phyloP scores from a whole-genome alignment of 176 grass and related monocot genomes.

The Avena atlantica region DNA sequence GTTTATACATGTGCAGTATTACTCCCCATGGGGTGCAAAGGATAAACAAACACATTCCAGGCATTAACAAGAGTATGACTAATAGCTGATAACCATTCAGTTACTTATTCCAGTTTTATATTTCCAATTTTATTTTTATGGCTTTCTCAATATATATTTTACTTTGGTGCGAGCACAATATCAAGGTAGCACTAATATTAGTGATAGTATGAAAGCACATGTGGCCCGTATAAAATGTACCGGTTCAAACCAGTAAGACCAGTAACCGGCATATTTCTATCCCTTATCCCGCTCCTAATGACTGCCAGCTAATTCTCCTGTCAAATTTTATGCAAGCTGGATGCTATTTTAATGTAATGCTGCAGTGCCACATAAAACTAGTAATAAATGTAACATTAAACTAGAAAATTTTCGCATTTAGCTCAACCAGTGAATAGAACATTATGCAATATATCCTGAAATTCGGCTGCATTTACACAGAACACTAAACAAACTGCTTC shows the following conservation, averaged over 20 bases:
- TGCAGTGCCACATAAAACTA: background rate
- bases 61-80: background rate
- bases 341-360: background rate
- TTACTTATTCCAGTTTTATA: background rate
- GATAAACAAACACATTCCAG: background rate
- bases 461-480: background rate
- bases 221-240: background rate
- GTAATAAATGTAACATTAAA: background rate
- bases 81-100: background rate
- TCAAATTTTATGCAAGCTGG: background rate
- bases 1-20: background rate
- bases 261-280: background rate
- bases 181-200: background rate
- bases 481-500: conserved; percentile 1
- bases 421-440: background rate
- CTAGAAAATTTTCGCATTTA: background rate
- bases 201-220: background rate
- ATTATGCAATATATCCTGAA: background rate
- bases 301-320: background rate
- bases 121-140: background rate
- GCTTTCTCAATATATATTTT: background rate
- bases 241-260: background rate
- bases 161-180: background rate
- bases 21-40: background rate
- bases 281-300: background rate